Evolutionary conservation across 2,329 filamentous ascomycete genomes (phyloP).

Genomic region (Alternaria sp.): DNA sequence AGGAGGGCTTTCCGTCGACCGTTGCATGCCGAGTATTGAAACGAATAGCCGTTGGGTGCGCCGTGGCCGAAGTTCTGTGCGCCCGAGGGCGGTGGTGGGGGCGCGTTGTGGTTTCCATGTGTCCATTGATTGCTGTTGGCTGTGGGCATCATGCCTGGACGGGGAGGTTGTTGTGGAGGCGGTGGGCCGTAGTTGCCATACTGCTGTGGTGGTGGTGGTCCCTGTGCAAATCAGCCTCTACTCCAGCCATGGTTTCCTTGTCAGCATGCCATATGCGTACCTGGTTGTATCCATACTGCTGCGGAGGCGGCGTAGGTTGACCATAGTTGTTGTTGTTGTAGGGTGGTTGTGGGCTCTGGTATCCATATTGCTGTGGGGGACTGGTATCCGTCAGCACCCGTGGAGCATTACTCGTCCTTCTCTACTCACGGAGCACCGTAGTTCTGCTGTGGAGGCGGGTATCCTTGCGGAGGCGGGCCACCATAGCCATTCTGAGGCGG

Average conservation of each 20-base stretch:
- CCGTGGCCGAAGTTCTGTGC: slow-evolving; percentile 68
- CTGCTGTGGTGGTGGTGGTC: slow-evolving; percentile 21
- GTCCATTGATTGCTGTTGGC: slow-evolving; percentile 46
- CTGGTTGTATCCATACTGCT: slow-evolving; percentile 56
- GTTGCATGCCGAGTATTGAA: slow-evolving; percentile 91
- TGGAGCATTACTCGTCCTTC: neutral
- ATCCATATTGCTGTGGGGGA: slow-evolving; percentile 50
- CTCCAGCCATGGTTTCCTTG: neutral
- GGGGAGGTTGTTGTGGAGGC: slow-evolving; percentile 43
- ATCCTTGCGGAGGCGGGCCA: slow-evolving; percentile 41
- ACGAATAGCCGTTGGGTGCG: slow-evolving; percentile 81
- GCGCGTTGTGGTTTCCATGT: slow-evolving; percentile 66
- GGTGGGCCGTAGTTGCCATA: slow-evolving; percentile 26
- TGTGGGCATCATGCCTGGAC: slow-evolving; percentile 63
- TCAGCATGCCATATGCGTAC: slow-evolving; percentile 32
- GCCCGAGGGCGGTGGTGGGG: slow-evolving; percentile 70
- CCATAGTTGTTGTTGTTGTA: slow-evolving; percentile 52
- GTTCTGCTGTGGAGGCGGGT: slow-evolving; percentile 39
- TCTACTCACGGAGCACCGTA: slow-evolving; percentile 44
- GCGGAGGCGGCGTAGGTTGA: slow-evolving; percentile 53
- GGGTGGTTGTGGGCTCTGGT: slow-evolving; percentile 50
- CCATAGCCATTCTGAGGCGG: slow-evolving; percentile 51
- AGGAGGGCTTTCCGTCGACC: slow-evolving; percentile 87
- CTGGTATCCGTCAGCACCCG: slow-evolving; percentile 28
- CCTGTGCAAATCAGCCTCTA: slow-evolving; percentile 7